Conservation (phyloP, 306 rosid genomes). For the Begonia fuchsioides region DNA sequence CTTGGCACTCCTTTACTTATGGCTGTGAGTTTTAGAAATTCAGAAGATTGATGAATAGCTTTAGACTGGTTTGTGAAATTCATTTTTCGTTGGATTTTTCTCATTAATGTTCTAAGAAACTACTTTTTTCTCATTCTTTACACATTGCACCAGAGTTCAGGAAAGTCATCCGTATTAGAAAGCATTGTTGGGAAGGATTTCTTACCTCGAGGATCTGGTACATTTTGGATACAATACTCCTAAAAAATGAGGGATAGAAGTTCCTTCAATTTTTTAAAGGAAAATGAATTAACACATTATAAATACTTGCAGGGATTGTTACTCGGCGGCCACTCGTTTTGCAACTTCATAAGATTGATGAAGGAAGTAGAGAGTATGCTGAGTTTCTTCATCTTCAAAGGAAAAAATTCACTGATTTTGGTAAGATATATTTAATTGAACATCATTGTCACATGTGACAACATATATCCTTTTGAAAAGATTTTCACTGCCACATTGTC, state of each 20-base stretch:
- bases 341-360: slow-evolving; percentile 71
- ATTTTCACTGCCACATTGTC: no score
- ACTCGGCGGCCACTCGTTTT: slow-evolving; percentile 84
- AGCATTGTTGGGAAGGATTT: slow-evolving; percentile 93
- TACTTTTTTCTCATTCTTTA: no score
- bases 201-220: slow-evolving; percentile 98
- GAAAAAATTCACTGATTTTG: slow-evolving; percentile 64
- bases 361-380: slow-evolving; percentile 83
- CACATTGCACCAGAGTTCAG: slow-evolving; percentile 60
- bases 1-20: no score
- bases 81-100: no score
- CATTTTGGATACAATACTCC: background rate
- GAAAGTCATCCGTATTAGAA: slow-evolving; percentile 84
- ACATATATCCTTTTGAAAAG: no score
- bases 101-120: no score
- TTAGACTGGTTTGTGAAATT: no score
- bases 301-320: slow-evolving; percentile 60
- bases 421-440: slow-evolving; percentile 16
- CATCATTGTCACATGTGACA: no score
- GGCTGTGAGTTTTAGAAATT: no score
- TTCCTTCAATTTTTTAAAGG: background rate
- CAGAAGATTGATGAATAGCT: no score
- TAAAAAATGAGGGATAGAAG: background rate
- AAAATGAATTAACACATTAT: background rate
- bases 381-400: slow-evolving; percentile 81